These are phyloP conservation scores for Digitaria exilis DNA, from an alignment of 202 grass and related monocot genomes.

Conservation along the genomic window DNA sequence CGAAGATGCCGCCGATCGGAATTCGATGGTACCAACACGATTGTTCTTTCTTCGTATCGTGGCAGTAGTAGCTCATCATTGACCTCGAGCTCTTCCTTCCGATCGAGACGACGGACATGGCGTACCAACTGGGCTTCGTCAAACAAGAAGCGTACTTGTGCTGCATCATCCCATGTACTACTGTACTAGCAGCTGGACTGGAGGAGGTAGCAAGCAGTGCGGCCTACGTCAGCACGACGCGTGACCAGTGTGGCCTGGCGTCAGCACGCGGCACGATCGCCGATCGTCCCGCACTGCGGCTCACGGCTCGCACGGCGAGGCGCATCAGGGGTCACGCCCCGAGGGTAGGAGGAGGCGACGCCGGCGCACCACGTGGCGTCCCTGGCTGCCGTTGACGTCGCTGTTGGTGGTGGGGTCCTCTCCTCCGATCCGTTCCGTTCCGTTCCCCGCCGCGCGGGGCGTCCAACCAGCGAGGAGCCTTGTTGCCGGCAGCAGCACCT, in stretches of 20 bases:
- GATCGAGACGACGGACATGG: background rate
- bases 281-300: too few species aligned
- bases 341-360: background rate
- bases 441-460: background rate
- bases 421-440: too few species aligned
- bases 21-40: background rate
- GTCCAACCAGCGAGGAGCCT: background rate
- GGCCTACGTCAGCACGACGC: conserved; percentile 14
- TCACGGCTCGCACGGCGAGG: too few species aligned
- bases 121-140: conserved; percentile 30
- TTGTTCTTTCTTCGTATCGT: conserved; percentile 27
- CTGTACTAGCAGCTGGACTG: too few species aligned
- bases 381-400: conserved; percentile 45
- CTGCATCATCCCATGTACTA: background rate
- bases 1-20: background rate
- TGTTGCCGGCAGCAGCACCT: background rate
- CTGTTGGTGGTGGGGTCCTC: conserved; percentile 20
- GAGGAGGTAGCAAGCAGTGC: too few species aligned
- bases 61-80: background rate
- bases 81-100: background rate
- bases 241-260: conserved; percentile 15
- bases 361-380: conserved; percentile 37
- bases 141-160: conserved; percentile 28
- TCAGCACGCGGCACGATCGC: background rate
- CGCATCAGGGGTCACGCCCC: background rate